These are phyloP conservation scores for Russula compacta DNA, from an alignment of 768 basidiomycete species.

Conservation along the genomic window DNA sequence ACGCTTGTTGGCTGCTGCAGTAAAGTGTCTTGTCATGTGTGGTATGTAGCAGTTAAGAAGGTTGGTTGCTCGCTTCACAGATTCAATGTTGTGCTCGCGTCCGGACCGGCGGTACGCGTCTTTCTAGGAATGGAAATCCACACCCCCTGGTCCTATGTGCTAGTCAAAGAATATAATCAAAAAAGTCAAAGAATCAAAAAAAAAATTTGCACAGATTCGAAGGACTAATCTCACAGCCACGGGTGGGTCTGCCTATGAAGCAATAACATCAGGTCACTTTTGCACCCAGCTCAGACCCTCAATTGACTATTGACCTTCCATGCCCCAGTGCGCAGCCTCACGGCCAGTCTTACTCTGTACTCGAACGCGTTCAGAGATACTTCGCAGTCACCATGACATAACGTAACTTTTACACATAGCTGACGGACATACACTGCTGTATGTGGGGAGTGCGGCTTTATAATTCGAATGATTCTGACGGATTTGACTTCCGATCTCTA, in stretches of 20 bases:
- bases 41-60: too few relatives aligned
- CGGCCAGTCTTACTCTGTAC: too few relatives aligned
- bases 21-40: conserved; percentile 13
- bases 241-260: background rate
- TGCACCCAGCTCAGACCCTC: background rate
- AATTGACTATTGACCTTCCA: too few relatives aligned
- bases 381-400: background rate
- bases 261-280: background rate
- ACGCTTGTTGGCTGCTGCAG: conserved; percentile 24
- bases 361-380: background rate
- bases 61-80: too few relatives aligned
- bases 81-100: too few relatives aligned
- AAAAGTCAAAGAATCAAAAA: background rate
- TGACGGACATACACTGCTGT: background rate
- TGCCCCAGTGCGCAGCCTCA: background rate
- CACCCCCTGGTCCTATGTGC: too few relatives aligned
- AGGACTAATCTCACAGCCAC: background rate
- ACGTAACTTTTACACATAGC: background rate
- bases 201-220: background rate
- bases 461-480: background rate
- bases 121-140: too few relatives aligned
- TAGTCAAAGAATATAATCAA: background rate
- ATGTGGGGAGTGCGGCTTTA: background rate
- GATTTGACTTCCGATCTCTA: background rate
- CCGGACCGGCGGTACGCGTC: background rate